phyloP scores from a whole-genome alignment of 257 asterid genomes.

The Gentiana dahurica region DNA sequence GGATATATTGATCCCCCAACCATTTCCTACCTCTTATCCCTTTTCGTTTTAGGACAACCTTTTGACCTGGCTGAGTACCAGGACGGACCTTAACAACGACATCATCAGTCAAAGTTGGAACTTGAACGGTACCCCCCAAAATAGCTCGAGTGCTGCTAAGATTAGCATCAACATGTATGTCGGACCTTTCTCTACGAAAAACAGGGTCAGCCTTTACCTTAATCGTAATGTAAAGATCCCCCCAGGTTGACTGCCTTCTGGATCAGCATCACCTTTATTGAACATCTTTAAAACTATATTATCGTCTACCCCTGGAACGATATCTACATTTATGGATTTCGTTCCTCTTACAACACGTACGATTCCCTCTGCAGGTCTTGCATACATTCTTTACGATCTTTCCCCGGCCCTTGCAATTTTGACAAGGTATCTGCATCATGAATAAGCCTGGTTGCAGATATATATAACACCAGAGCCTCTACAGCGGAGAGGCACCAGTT shows the following conservation, averaged over 20 bases:
- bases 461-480: conserved; percentile 8
- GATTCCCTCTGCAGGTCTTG: conserved; percentile 79
- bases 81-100: conserved; percentile 91
- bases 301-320: conserved; percentile 86
- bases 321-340: conserved; percentile 60
- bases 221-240: conserved; percentile 57
- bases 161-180: conserved; percentile 81
- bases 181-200: conserved; percentile 86
- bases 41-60: conserved; percentile 74
- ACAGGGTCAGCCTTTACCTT: conserved; percentile 98
- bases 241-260: conserved; percentile 85
- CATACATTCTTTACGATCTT: conserved; percentile 73
- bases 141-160: conserved; percentile 92
- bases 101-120: conserved; percentile 86
- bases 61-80: conserved; percentile 95
- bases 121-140: conserved; percentile 85
- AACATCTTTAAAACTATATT: conserved; percentile 56
- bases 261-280: conserved; percentile 86
- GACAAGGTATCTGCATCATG: conserved; percentile 54
- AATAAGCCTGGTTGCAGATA: conserved; percentile 46
- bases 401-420: conserved; percentile 66
- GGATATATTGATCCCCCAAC: conserved; percentile 77
- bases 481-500: conserved; percentile 97
- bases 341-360: conserved; percentile 48
- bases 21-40: conserved; percentile 74